A percentile compares a stretch with the other conserved stretches of the same genome.
Conservation (phyloP, 768 basidiomycete genomes). For the Amanita fuliginea region DNA sequence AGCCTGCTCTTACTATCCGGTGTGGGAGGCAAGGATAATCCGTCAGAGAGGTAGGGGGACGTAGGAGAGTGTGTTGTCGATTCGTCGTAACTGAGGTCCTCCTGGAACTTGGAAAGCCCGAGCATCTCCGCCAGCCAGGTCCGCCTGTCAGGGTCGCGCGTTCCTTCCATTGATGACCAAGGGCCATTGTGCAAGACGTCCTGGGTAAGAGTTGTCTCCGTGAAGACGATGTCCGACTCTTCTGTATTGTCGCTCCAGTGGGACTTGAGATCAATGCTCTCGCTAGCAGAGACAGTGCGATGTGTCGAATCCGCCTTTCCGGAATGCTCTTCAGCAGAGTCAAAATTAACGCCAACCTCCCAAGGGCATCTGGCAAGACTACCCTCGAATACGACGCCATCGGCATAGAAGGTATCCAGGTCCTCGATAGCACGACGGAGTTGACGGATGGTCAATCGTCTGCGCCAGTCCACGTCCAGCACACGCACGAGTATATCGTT, state of each 20-base stretch:
- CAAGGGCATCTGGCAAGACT: slow-evolving; percentile 69
- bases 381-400: slow-evolving; percentile 63
- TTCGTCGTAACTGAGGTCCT: slow-evolving; percentile 28
- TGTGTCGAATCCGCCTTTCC: slow-evolving; percentile 29
- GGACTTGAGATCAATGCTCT: slow-evolving; percentile 29
- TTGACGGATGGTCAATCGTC: slow-evolving; percentile 34
- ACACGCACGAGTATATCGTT: slow-evolving; percentile 71
- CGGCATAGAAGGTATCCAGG: slow-evolving; percentile 55
- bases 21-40: slow-evolving; percentile 44
- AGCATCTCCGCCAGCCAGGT: slow-evolving; percentile 47
- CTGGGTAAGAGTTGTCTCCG: slow-evolving; percentile 22
- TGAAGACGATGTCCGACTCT: slow-evolving; percentile 34
- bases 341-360: slow-evolving; percentile 64
- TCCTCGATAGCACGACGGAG: slow-evolving; percentile 44
- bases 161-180: slow-evolving; percentile 28
- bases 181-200: slow-evolving; percentile 21
- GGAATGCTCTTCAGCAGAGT: slow-evolving; percentile 38
- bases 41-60: slow-evolving; percentile 26
- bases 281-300: slow-evolving; percentile 23
- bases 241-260: slow-evolving; percentile 50
- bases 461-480: slow-evolving; percentile 47
- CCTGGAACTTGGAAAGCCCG: slow-evolving; percentile 28
- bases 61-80: slow-evolving; percentile 39
- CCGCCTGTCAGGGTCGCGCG: slow-evolving; percentile 33
- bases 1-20: slow-evolving; percentile 31